Percentiles rank a stretch among this genome's conserved stretches.
Conservation (phyloP, 106 monocot genomes). For the Narthecium ossifragum region DNA sequence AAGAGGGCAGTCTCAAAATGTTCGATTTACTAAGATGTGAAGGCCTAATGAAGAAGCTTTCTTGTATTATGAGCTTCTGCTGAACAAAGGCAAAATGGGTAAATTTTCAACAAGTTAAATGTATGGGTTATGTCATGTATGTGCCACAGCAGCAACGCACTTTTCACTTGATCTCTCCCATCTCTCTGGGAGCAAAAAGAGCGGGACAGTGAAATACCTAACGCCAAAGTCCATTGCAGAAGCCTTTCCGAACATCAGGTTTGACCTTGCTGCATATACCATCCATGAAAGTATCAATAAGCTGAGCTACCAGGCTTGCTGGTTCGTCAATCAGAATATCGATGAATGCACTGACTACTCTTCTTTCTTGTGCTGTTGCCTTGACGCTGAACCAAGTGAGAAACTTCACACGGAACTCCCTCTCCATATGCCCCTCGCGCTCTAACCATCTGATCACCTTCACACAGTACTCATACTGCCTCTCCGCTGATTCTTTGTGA, state of each 20-base stretch:
- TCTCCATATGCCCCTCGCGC: conserved; percentile 44
- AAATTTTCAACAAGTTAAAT: too few relatives aligned
- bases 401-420: conserved; percentile 42
- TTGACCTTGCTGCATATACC: conserved; percentile 49
- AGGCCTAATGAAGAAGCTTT: too few relatives aligned
- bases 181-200: too few relatives aligned
- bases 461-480: conserved; percentile 59
- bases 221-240: conserved; percentile 84
- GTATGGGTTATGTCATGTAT: too few relatives aligned
- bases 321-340: conserved; percentile 83
- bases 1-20: too few relatives aligned
- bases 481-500: conserved; percentile 29
- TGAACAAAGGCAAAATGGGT: too few relatives aligned
- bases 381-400: conserved; percentile 50
- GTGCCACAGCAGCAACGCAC: too few relatives aligned
- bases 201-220: conserved; percentile 26
- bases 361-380: conserved; percentile 63
- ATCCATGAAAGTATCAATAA: conserved; percentile 77
- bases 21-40: too few relatives aligned
- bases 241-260: conserved; percentile 37
- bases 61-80: too few relatives aligned
- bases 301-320: conserved; percentile 73
- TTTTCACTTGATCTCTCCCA: too few relatives aligned
- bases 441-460: conserved; percentile 67
- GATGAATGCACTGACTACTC: conserved; percentile 64